phyloP scores from a whole-genome alignment of 1,284 basidiomycete genomes.

The Naganishia sp. region DNA sequence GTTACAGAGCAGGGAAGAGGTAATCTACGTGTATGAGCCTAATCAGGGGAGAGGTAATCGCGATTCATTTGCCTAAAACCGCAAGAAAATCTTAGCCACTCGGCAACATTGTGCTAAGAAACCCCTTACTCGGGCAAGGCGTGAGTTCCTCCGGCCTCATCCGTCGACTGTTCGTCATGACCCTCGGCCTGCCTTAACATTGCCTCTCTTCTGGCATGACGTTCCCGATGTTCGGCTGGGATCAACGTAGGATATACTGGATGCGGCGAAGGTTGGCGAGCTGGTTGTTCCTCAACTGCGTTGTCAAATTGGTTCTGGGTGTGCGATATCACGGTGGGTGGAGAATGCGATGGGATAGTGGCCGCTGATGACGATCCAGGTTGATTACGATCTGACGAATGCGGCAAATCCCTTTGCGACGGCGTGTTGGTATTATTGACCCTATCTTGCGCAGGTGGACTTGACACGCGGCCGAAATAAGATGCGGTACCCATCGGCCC shows the following conservation, averaged over 20 bases:
- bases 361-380: neutral
- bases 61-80: constrained; percentile 4
- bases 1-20: too few relatives aligned
- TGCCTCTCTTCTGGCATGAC: constrained; percentile 41
- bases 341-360: neutral
- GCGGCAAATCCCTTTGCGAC: too few relatives aligned
- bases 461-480: constrained; percentile 10
- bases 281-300: neutral
- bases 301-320: neutral
- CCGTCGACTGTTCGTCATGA: constrained; percentile 7
- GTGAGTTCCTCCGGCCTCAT: neutral
- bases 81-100: neutral
- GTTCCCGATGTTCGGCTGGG: constrained; percentile 44
- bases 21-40: neutral
- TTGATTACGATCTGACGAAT: neutral
- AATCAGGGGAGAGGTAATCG: constrained; percentile 12
- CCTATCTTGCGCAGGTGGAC: neutral
- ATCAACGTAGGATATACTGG: constrained; percentile 39
- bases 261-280: neutral
- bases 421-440: neutral
- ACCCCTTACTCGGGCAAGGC: constrained; percentile 5
- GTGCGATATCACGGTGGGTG: neutral
- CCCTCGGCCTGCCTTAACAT: constrained; percentile 32
- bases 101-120: neutral
- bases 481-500: constrained; percentile 13